Evolutionary conservation across 257 asterid species (phyloP).

Genomic region (Craterostigma plantagineum): DNA sequence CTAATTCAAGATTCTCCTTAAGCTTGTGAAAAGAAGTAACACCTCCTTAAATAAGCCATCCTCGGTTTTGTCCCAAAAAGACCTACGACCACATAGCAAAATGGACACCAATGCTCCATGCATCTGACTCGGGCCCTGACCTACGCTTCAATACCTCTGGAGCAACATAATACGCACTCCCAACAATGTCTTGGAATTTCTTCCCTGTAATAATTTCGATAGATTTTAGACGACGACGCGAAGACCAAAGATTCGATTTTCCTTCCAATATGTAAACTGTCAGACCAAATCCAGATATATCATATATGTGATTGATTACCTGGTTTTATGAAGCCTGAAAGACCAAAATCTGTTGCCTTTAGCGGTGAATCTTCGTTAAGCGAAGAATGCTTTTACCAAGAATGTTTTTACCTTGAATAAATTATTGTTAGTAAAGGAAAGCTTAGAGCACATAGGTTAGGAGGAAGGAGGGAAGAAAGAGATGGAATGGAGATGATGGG

Average conservation of each 20-base stretch:
- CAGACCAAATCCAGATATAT: too few species aligned
- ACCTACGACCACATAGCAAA: slow-evolving; percentile 91
- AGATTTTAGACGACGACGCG: too few species aligned
- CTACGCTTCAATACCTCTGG: slow-evolving; percentile 93
- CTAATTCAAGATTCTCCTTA: too few species aligned
- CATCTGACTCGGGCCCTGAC: slow-evolving; percentile 99
- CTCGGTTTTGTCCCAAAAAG: slow-evolving; percentile 98
- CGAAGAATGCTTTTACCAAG: too few species aligned
- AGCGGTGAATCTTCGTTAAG: slow-evolving; percentile 58
- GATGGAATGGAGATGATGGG: slow-evolving; percentile 28
- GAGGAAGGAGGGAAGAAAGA: slow-evolving; percentile 66
- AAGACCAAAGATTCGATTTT: too few species aligned
- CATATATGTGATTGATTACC: slow-evolving; percentile 25
- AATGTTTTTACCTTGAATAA: slow-evolving; percentile 8
- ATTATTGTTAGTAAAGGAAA: slow-evolving; percentile 25
- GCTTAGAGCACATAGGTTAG: slow-evolving; percentile 31
- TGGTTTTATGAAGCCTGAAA: slow-evolving; percentile 91
- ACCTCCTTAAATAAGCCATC: slow-evolving; percentile 99
- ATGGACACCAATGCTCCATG: slow-evolving; percentile 97
- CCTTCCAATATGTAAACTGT: too few species aligned
- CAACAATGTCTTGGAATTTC: slow-evolving; percentile 87
- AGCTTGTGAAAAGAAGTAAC: neutral
- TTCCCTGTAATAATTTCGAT: slow-evolving; percentile 28
- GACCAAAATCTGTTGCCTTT: slow-evolving; percentile 99
- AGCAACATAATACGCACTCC: slow-evolving; percentile 98